Evolutionary conservation across 441 rosid genomes (phyloP).

Genomic region (Adansonia madagascariensis): DNA sequence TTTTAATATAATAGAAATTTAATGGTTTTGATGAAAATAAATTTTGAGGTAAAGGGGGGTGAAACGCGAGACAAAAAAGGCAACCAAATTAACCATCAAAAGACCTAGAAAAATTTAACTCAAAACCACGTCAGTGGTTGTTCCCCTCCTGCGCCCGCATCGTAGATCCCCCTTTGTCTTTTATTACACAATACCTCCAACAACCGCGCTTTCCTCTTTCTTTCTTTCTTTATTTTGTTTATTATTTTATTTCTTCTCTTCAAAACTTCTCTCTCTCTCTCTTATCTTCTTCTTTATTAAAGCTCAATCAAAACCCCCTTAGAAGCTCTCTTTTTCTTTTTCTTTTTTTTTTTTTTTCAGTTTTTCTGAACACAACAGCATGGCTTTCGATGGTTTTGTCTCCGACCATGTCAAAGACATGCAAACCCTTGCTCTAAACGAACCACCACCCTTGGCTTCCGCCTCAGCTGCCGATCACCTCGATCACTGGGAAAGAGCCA

Average conservation of each 20-base stretch:
- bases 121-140: constrained; percentile 3
- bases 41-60: neutral
- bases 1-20: neutral
- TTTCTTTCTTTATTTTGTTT: neutral
- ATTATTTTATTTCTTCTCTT: neutral
- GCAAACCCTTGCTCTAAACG: constrained; percentile 22
- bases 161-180: constrained; percentile 18
- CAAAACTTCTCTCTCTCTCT: neutral
- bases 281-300: constrained; percentile 24
- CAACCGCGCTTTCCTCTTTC: constrained; percentile 22
- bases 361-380: neutral
- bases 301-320: neutral
- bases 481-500: constrained; percentile 38
- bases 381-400: constrained; percentile 26
- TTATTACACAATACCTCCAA: constrained; percentile 20
- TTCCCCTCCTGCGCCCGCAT: constrained; percentile 3
- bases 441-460: neutral
- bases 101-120: constrained; percentile 1
- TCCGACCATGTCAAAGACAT: neutral
- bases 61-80: neutral
- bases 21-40: neutral
- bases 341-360: neutral
- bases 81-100: constrained; percentile 18
- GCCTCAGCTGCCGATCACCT: neutral
- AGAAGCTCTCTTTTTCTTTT: too few species aligned